These are phyloP conservation scores for Kodamaea nitidulidarum DNA, from an alignment of 805 yeast species.

Conservation along the genomic window DNA sequence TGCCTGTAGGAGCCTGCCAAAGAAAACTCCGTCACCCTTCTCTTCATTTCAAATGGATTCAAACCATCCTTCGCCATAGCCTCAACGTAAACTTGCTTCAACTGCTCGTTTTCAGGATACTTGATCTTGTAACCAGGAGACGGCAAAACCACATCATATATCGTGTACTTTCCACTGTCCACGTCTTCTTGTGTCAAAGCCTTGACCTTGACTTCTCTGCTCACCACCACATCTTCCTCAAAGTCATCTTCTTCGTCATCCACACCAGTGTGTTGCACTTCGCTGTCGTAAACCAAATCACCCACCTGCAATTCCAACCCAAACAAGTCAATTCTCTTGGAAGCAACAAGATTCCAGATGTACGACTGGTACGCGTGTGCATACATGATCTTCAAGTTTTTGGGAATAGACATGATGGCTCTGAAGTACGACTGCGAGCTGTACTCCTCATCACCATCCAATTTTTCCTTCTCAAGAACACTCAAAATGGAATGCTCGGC, in stretches of 20 bases:
- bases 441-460: constrained; percentile 41
- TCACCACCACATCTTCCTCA: constrained; percentile 66
- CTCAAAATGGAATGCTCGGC: constrained; percentile 78
- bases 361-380: constrained; percentile 97
- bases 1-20: constrained; percentile 86
- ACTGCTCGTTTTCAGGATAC: constrained; percentile 68
- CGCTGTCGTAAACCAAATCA: constrained; percentile 61
- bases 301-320: constrained; percentile 75
- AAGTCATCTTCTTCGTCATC: constrained; percentile 40
- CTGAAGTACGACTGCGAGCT: constrained; percentile 58
- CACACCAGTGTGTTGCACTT: constrained; percentile 6
- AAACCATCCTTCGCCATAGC: constrained; percentile 78
- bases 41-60: constrained; percentile 79
- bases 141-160: constrained; percentile 88
- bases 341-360: constrained; percentile 87
- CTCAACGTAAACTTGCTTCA: constrained; percentile 59
- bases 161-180: constrained; percentile 51
- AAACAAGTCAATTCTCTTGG: constrained; percentile 65
- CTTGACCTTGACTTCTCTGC: constrained; percentile 60
- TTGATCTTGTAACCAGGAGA: constrained; percentile 92
- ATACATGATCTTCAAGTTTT: constrained; percentile 89
- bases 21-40: constrained; percentile 85
- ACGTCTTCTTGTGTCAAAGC: constrained; percentile 74
- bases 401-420: constrained; percentile 85
- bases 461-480: constrained; percentile 50